Evolutionary conservation across 768 basidiomycete genomes (phyloP).

Genomic region (Sarcodon aspratus): DNA sequence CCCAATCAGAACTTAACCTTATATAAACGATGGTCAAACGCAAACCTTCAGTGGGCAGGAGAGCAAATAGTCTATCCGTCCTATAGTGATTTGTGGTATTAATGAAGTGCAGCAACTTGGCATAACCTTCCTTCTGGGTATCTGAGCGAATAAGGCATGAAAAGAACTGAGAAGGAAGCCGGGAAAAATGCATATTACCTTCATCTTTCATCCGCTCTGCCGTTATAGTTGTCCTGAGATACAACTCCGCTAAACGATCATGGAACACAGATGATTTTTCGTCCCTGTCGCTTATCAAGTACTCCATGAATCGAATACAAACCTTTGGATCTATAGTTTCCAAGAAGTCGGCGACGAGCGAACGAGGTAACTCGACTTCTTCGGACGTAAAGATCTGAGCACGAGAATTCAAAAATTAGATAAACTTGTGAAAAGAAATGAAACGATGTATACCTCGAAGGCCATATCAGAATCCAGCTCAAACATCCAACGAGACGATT

Average conservation of each 20-base stretch:
- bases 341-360: conserved; percentile 67
- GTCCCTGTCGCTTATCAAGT: conserved; percentile 61
- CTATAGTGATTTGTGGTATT: conserved; percentile 57
- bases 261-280: conserved; percentile 67
- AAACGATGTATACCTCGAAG: conserved; percentile 43
- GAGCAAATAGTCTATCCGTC: conserved; percentile 69
- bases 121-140: conserved; percentile 37
- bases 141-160: conserved; percentile 22
- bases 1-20: background rate
- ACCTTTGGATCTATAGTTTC: conserved; percentile 58
- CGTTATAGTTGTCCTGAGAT: conserved; percentile 49
- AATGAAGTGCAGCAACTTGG: conserved; percentile 71
- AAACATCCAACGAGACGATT: conserved; percentile 79
- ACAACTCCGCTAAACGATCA: conserved; percentile 82
- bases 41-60: conserved; percentile 75
- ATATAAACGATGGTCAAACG: background rate
- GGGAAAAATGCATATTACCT: too few species aligned
- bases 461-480: conserved; percentile 60
- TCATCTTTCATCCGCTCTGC: too few species aligned
- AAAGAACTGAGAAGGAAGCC: background rate
- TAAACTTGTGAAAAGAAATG: background rate
- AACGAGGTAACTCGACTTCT: conserved; percentile 80
- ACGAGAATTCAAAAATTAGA: background rate
- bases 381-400: conserved; percentile 89
- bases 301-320: conserved; percentile 76